Evolutionary conservation across 1,139 yeast species (phyloP).

Genomic region (Torulaspora pretoriensis): DNA sequence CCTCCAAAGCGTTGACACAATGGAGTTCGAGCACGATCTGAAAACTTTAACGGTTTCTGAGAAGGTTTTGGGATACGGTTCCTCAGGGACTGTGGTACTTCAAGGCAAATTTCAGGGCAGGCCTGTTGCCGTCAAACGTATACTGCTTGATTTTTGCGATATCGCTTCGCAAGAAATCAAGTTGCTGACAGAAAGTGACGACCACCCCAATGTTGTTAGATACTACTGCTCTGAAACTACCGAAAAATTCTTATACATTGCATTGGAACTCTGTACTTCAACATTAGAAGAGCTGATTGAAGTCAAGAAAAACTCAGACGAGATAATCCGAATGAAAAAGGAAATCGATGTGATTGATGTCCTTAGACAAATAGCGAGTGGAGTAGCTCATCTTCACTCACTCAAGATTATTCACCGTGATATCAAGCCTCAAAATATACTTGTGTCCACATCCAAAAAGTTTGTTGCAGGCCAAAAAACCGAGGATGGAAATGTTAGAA

Average conservation of each 20-base stretch:
- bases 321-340: conserved; percentile 36
- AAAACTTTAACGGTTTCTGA: conserved; percentile 64
- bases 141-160: conserved; percentile 89
- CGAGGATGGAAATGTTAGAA: conserved; percentile 46
- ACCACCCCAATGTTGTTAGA: conserved; percentile 90
- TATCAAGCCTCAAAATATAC: conserved; percentile 90
- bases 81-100: conserved; percentile 93
- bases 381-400: conserved; percentile 82
- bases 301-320: conserved; percentile 39
- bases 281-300: conserved; percentile 83
- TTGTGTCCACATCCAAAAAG: conserved; percentile 69
- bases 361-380: conserved; percentile 74
- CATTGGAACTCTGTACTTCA: conserved; percentile 85
- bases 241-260: conserved; percentile 85
- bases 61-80: conserved; percentile 83
- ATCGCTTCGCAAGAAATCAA: conserved; percentile 94
- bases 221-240: conserved; percentile 89
- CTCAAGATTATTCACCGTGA: conserved; percentile 93
- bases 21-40: conserved; percentile 27
- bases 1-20: conserved; percentile 13
- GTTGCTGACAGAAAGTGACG: conserved; percentile 87
- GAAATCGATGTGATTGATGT: conserved; percentile 51
- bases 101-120: conserved; percentile 86
- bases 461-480: conserved; percentile 16
- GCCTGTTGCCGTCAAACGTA: conserved; percentile 92